A percentile compares a stretch with the other conserved stretches of the same genome.
These are phyloP conservation scores for Cryptococcus sp. DNA, from an alignment of 1,284 basidiomycete species.

Conservation along the genomic window DNA sequence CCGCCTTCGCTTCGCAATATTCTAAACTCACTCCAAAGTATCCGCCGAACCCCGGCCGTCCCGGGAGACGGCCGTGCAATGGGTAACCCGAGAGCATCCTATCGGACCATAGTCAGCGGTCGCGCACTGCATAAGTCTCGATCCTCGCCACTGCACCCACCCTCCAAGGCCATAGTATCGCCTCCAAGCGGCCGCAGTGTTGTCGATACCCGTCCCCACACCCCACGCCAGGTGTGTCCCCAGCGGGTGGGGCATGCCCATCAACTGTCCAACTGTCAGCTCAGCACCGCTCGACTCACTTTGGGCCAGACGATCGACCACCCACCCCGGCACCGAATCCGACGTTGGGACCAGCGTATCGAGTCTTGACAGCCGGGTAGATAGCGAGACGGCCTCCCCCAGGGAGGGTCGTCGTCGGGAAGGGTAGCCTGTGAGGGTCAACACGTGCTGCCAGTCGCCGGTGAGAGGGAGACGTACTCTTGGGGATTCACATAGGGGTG, in stretches of 20 bases:
- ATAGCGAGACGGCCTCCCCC: conserved; percentile 36
- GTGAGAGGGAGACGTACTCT: conserved; percentile 24
- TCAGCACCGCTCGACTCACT: neutral
- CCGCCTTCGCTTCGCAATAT: neutral
- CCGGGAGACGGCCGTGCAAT: conserved; percentile 23
- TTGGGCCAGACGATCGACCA: neutral
- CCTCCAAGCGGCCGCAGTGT: conserved; percentile 39
- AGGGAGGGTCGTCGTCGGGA: conserved; percentile 34
- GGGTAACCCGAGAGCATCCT: conserved; percentile 36
- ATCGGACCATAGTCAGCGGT: conserved; percentile 1
- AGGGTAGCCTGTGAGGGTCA: conserved; percentile 25
- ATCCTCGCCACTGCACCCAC: conserved; percentile 11
- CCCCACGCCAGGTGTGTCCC: conserved; percentile 29
- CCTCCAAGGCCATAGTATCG: conserved; percentile 36
- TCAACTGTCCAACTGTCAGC: conserved; percentile 33
- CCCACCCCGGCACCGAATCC: conserved; percentile 36
- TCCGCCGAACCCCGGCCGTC: conserved; percentile 31
- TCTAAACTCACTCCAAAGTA: conserved; percentile 31
- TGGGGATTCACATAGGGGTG: conserved; percentile 41
- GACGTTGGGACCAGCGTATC: conserved; percentile 32
- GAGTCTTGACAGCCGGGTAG: conserved; percentile 38
- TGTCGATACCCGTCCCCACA: conserved; percentile 34
- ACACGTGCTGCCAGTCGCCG: neutral
- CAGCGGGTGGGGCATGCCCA: conserved; percentile 51
- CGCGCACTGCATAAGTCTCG: no score